Percentiles rank a stretch among this genome's conserved stretches.
These are phyloP conservation scores for Cucurbita maxima DNA, from an alignment of 306 rosid species.

Conservation along the genomic window DNA sequence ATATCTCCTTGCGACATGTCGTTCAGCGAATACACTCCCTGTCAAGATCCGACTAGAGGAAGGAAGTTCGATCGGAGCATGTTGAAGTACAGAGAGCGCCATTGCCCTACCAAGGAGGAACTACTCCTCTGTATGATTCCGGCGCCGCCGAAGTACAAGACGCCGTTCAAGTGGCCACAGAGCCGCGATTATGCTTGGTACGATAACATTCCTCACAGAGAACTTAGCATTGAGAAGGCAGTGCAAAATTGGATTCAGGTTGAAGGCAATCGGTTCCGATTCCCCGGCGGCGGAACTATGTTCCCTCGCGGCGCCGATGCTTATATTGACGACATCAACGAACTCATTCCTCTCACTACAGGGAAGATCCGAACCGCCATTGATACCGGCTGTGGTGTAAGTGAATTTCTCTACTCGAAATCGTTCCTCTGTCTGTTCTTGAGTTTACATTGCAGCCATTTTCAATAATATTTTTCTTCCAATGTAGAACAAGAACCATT, in stretches of 20 bases:
- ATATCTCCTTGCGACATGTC: conserved; percentile 51
- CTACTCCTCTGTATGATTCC: conserved; percentile 57
- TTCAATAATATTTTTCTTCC: not conserved
- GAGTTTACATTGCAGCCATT: not conserved
- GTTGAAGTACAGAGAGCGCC: conserved; percentile 89
- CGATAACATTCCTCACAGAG: conserved; percentile 84
- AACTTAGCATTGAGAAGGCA: conserved; percentile 89
- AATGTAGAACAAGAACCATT: too few species aligned
- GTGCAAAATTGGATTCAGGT: conserved; percentile 94
- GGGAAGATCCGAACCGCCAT: conserved; percentile 79
- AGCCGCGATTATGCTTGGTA: conserved; percentile 90
- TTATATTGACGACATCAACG: conserved; percentile 68
- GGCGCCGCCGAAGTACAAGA: conserved; percentile 79
- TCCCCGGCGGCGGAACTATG: conserved; percentile 98
- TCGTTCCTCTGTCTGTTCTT: not conserved
- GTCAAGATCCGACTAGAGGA: conserved; percentile 57
- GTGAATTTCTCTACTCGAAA: conserved; percentile 10
- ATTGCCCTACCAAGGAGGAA: conserved; percentile 75
- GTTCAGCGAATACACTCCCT: conserved; percentile 75
- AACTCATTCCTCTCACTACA: conserved; percentile 59
- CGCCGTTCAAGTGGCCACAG: conserved; percentile 94
- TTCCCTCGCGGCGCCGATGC: conserved; percentile 94
- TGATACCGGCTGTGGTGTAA: conserved; percentile 99
- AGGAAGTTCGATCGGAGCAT: conserved; percentile 56
- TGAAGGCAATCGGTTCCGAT: conserved; percentile 71